Conservation (phyloP, 805 yeast species). For the Saturnispora kantuleensis region DNA sequence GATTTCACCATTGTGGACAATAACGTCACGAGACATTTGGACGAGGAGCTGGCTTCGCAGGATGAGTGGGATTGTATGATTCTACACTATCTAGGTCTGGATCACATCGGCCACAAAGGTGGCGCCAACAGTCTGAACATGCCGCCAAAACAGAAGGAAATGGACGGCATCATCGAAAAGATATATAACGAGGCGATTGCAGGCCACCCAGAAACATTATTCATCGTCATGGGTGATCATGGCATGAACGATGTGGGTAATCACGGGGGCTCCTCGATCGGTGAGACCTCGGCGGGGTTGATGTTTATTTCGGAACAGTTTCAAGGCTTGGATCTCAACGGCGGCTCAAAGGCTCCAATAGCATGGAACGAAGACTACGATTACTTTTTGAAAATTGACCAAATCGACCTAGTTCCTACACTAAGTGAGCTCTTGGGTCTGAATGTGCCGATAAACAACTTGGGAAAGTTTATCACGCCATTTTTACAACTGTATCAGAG, state of each 20-base stretch:
- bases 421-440: constrained; percentile 49
- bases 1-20: constrained; percentile 91
- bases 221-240: constrained; percentile 84
- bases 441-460: constrained; percentile 60
- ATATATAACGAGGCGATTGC: constrained; percentile 32
- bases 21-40: constrained; percentile 85
- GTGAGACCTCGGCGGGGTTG: constrained; percentile 86
- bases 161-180: constrained; percentile 58
- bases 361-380: constrained; percentile 34
- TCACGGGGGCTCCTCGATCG: constrained; percentile 91
- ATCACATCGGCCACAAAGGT: constrained; percentile 96
- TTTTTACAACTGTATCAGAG: constrained; percentile 43
- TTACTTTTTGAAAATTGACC: constrained; percentile 47
- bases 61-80: constrained; percentile 74
- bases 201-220: constrained; percentile 39
- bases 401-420: constrained; percentile 68
- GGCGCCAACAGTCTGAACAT: constrained; percentile 78
- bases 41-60: constrained; percentile 38
- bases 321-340: constrained; percentile 17
- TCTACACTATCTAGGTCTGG: constrained; percentile 86
- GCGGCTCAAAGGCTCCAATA: constrained; percentile 29
- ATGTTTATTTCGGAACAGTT: constrained; percentile 59
- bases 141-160: constrained; percentile 75
- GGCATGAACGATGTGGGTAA: constrained; percentile 95
- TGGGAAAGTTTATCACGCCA: constrained; percentile 61